Percentiles rank a stretch among this genome's conserved stretches.
phyloP scores from a whole-genome alignment of 768 basidiomycete species.

The Boletus reticuloceps region DNA sequence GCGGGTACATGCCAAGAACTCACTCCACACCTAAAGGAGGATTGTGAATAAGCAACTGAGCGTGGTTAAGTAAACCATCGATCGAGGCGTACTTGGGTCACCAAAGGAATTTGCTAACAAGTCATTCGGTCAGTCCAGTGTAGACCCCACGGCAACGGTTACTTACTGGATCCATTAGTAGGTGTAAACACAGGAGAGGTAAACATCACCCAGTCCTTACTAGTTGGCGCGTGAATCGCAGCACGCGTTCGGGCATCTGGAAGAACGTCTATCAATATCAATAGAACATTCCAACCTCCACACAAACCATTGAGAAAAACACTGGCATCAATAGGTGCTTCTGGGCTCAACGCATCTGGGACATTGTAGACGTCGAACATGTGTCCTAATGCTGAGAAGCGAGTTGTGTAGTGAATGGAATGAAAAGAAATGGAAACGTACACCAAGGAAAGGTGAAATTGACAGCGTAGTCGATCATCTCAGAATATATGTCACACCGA shows the following conservation, averaged over 20 bases:
- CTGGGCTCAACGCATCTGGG: slow-evolving; percentile 36
- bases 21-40: not conserved
- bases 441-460: slow-evolving; percentile 65
- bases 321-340: slow-evolving; percentile 43
- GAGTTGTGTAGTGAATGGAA: not conserved
- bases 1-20: not conserved
- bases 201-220: not conserved
- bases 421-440: slow-evolving; percentile 17
- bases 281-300: slow-evolving; percentile 28
- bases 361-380: slow-evolving; percentile 49
- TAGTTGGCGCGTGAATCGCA: not conserved
- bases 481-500: slow-evolving; percentile 55
- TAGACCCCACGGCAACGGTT: not conserved
- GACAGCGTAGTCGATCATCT: slow-evolving; percentile 64
- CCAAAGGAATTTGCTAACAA: not conserved
- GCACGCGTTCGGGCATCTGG: not conserved
- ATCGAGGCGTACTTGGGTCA: not conserved
- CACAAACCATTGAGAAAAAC: slow-evolving; percentile 54
- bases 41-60: no score
- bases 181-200: no score
- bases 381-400: slow-evolving; percentile 17
- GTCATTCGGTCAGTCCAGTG: not conserved
- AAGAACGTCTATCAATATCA: not conserved
- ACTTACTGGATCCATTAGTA: no score
- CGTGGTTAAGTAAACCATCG: not conserved